Evolutionary conservation across 345 rosid genomes (phyloP), one percentile per base, ranked within the genome.

Genomic region (Euclidium syriacum): DNA sequence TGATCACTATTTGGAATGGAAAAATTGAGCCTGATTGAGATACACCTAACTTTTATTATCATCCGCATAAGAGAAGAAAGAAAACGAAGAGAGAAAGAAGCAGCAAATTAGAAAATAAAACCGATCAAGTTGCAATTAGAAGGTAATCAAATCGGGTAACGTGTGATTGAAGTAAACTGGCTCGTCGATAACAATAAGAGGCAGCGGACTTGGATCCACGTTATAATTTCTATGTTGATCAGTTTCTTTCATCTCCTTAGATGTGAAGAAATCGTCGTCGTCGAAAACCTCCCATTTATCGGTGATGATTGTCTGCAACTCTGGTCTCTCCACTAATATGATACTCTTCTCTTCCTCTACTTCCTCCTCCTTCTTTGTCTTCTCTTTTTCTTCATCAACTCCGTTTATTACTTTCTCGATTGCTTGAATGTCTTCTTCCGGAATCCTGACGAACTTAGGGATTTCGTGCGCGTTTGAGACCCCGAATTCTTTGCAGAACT

Each of bases 401-500:
- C 74, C 87, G 8, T 64, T 46, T 48, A 86, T 72, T 6, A 72
- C 62, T 33, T 71, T 71, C 68, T 84, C 81, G 20, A 85, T 83
- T 16, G 75, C 83, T 33, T 51, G 43, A 10, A 85, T 77, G 35
- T 78, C 86, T 46, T 80, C 79, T 35, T 80, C 81, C 0, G 85
- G 84, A 27, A 91, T 71, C 17, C 65, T 73, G 1, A 69, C 63
- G 4, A 84, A 68, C 10, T 64, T 50, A 1, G 88, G 85, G 52
- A 80, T 62, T 7, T 81, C 87, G 10, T 78, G 62, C 2, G 80
- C 86, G 26, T 85, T 88, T 14, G 80, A 63, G 52, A 82, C 81
- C 0, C 90, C 95, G 1, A 80, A 79, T 2, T 63, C 74, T 56
- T 58, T 69, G 73, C 92, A 88, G 23, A 79, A 79, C 19, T 85